phyloP scores from a whole-genome alignment of 257 asterid species.

The Nemophila menziesii region DNA sequence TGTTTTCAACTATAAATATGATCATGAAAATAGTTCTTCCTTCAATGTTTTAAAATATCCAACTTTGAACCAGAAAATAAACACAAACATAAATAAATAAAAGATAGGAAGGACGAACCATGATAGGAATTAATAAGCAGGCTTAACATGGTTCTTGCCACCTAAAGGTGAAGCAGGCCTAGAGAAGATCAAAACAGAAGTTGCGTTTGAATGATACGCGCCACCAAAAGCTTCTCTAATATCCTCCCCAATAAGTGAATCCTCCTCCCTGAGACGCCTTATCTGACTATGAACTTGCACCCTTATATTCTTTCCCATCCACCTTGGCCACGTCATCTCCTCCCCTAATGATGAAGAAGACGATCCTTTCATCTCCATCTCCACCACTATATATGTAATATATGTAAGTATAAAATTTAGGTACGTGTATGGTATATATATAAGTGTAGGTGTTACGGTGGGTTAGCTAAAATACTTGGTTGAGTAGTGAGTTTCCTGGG shows the following conservation, averaged over 20 bases:
- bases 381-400: background rate
- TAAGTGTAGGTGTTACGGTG: background rate
- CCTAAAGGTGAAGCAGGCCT: conserved; percentile 13
- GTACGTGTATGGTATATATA: too few species aligned
- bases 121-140: conserved; percentile 1
- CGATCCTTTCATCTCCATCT: background rate
- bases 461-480: background rate
- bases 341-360: too few species aligned
- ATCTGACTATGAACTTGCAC: conserved; percentile 7
- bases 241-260: conserved; percentile 9
- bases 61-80: too few species aligned
- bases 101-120: background rate
- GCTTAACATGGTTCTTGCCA: conserved; percentile 2
- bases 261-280: conserved; percentile 6
- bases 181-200: conserved; percentile 1
- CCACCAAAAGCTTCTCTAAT: conserved; percentile 5
- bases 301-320: background rate
- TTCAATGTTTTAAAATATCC: too few species aligned
- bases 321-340: background rate
- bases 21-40: too few species aligned
- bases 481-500: background rate
- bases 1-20: too few species aligned
- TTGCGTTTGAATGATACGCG: background rate
- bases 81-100: background rate
- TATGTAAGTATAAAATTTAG: too few species aligned